phyloP scores from a whole-genome alignment of 2,329 filamentous ascomycete species.

The Calonectria pauciramosa region DNA sequence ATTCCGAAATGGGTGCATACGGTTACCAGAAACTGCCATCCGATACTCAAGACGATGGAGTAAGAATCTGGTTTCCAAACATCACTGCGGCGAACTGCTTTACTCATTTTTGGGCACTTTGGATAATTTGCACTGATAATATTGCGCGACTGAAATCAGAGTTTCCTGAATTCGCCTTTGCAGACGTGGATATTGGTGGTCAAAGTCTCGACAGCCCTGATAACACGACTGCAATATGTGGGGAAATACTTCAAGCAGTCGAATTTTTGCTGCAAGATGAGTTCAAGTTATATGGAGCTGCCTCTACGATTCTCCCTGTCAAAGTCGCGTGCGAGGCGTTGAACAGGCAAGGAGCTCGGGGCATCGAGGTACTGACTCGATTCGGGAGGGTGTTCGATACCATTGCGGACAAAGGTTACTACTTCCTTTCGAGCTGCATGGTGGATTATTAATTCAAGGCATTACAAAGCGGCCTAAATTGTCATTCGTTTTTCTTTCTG shows the following conservation, averaged over 20 bases:
- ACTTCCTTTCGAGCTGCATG: neutral
- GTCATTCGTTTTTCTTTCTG: too few species aligned
- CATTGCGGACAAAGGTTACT: constrained; percentile 14
- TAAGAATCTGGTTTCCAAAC: constrained; percentile 48
- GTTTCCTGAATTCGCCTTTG: neutral
- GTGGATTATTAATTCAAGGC: neutral
- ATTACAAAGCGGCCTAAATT: neutral
- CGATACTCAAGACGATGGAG: neutral
- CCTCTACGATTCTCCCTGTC: constrained; percentile 51
- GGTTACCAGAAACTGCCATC: neutral
- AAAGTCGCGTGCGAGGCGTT: constrained; percentile 31
- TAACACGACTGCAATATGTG: constrained; percentile 34
- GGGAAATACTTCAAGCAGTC: constrained; percentile 50
- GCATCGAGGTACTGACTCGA: neutral
- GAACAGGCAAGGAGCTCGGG: neutral
- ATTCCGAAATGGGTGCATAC: neutral
- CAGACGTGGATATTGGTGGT: neutral
- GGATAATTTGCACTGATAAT: constrained; percentile 51
- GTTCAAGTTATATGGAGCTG: constrained; percentile 55
- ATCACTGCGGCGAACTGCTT: constrained; percentile 54
- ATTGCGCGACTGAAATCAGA: constrained; percentile 24
- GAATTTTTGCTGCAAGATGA: constrained; percentile 54
- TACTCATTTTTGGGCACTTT: constrained; percentile 55
- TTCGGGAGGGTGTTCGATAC: neutral
- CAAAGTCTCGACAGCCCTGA: neutral